Conservation (phyloP, 495 filamentous ascomycete genomes). For the Oidiodendron maius region DNA sequence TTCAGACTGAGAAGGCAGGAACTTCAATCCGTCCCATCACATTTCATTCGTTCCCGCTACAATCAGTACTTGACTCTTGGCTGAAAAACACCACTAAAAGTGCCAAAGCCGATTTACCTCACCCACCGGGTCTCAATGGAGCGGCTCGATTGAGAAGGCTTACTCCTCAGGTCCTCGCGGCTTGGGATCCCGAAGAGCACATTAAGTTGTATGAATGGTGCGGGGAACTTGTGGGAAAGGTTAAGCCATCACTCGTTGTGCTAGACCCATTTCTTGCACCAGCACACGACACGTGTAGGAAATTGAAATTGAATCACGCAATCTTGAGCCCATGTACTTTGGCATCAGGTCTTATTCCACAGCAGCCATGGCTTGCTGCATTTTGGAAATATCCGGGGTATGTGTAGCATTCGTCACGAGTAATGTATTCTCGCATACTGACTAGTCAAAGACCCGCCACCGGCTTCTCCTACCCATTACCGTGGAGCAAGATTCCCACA, state of each 20-base stretch:
- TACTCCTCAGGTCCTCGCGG: constrained; percentile 14
- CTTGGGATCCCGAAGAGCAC: not conserved
- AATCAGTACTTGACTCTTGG: not conserved
- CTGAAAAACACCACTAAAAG: not conserved
- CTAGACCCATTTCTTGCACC: not conserved
- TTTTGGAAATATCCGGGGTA: constrained; percentile 25
- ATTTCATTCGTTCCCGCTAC: not conserved
- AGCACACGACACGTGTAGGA: not conserved
- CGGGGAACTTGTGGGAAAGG: not conserved
- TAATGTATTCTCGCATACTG: too few relatives aligned
- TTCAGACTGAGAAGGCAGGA: not conserved
- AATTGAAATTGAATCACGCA: constrained; percentile 18
- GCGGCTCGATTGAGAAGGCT: not conserved
- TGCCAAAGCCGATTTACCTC: not conserved
- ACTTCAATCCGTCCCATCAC: not conserved
- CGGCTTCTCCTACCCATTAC: constrained; percentile 38
- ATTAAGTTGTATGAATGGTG: not conserved
- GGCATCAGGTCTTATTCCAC: constrained; percentile 33
- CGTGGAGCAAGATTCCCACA: constrained; percentile 30
- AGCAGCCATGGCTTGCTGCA: constrained; percentile 29
- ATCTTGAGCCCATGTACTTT: constrained; percentile 32
- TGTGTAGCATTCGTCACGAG: too few relatives aligned
- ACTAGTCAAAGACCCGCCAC: constrained; percentile 32
- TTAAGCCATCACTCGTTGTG: not conserved
- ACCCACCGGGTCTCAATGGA: not conserved